phyloP scores from a whole-genome alignment of 257 asterid genomes.

The Nyctanthes arbortristis region DNA sequence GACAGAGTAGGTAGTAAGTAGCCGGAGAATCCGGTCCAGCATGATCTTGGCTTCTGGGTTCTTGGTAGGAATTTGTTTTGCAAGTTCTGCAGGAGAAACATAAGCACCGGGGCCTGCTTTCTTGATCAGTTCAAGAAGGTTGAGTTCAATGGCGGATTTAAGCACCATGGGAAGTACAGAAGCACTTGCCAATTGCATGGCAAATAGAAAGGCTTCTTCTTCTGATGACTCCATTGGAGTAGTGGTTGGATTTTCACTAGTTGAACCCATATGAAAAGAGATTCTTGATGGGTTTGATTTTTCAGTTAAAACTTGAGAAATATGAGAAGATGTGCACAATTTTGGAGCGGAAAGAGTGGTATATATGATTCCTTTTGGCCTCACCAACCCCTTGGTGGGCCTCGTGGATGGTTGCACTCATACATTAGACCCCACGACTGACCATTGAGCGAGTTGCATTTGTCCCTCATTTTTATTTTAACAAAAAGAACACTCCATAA shows the following conservation, averaged over 20 bases:
- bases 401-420: too few species aligned
- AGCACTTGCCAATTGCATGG: conserved; percentile 48
- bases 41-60: conserved; percentile 45
- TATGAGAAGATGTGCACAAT: too few species aligned
- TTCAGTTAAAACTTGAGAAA: too few species aligned
- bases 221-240: too few species aligned
- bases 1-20: conserved; percentile 43
- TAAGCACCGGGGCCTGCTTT: conserved; percentile 43
- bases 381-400: conserved; percentile 29
- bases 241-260: too few species aligned
- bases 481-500: too few species aligned
- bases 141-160: conserved; percentile 56
- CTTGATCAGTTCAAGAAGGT: conserved; percentile 49
- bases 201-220: conserved; percentile 30
- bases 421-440: too few species aligned
- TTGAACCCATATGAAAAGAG: too few species aligned
- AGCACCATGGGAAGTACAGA: conserved; percentile 57
- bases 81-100: conserved; percentile 49
- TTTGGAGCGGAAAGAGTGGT: background rate
- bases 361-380: conserved; percentile 24
- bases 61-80: conserved; percentile 36
- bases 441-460: too few species aligned
- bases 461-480: too few species aligned
- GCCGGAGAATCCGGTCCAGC: conserved; percentile 61
- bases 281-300: too few species aligned